Evolutionary conservation across 2,329 filamentous ascomycete genomes (phyloP), one percentile per base, ranked within the genome.

Genomic region (Penicillium sp.): DNA sequence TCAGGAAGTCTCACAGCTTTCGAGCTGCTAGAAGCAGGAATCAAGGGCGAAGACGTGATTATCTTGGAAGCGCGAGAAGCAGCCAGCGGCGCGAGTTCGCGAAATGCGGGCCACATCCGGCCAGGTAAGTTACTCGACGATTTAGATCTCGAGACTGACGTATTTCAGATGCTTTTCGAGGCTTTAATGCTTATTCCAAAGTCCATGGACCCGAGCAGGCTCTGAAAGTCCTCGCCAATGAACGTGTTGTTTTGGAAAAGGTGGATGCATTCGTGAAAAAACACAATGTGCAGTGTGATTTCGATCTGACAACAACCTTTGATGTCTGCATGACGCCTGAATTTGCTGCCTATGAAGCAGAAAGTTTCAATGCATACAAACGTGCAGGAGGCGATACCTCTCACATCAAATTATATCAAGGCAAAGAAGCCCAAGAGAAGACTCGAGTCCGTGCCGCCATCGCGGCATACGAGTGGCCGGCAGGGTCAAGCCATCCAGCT

Each of bases 391-490:
- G 69, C 1, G 67, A 72, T 44, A 56, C 66, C 3, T 66, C 64
- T 5, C 65, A 69, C 37, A 58, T 71, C 35, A 60, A 54, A 27
- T 59, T 62, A 38, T 66, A 64, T 37, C 49, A 62, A 20, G 66
- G 62, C 12, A 54, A 64, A n/a, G 64, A 69, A 30, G 68, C 68
- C 2, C 50, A 48, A 31, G 30, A 30, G 6, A 59, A 53, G 37
- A 71, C 69, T 0, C 56, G 64, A 17, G 57, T 72, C 4, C 33
- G 50, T 3, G 52, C 52, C 2, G 65, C 66, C 0, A 37, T 71
- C 8, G 61, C 65, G n/a, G 71, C 70, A 6, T 74, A 73, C 41
- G 70, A 73, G 45, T 74, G 71, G 71, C 67, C 70, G 3, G 71
- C 69, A 10, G 71, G 67, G 2, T 72, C 68, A 2, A 68, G 60